Conservation (phyloP, 208 protist species). For the Trichomonas vaginalis region DNA sequence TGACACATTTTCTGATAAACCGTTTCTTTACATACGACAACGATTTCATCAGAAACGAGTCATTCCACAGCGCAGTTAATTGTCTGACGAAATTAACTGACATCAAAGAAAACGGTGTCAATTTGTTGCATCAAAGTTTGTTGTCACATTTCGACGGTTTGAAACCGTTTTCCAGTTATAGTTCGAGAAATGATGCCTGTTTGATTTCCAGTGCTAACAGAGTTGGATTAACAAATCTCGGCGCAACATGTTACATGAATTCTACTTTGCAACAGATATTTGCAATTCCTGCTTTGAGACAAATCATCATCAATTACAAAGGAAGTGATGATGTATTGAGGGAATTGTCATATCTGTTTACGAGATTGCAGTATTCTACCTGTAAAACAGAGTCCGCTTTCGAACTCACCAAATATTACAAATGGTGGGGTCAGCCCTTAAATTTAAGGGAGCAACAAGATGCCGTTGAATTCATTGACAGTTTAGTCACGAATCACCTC, state of each 20-base stretch:
- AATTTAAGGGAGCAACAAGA: neutral
- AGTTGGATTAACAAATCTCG: neutral
- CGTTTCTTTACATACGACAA: neutral
- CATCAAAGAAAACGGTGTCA: neutral
- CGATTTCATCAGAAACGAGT: neutral
- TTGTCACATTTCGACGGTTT: neutral
- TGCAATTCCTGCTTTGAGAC: neutral
- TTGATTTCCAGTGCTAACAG: neutral
- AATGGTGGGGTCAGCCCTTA: neutral
- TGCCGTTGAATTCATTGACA: neutral
- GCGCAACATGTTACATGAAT: neutral
- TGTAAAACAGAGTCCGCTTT: neutral
- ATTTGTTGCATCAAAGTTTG: neutral
- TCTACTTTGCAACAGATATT: neutral
- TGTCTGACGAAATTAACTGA: neutral
- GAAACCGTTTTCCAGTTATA: neutral
- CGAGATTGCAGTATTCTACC: neutral
- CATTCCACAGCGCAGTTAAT: neutral
- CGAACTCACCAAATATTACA: neutral
- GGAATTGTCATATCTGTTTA: neutral
- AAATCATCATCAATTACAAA: neutral
- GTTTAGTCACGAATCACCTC: neutral
- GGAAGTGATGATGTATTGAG: neutral
- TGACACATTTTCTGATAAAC: neutral
- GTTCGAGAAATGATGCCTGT: neutral